Evolutionary conservation across 2,329 filamentous ascomycete species (phyloP).

Genomic region (Diaporthe vaccinii): DNA sequence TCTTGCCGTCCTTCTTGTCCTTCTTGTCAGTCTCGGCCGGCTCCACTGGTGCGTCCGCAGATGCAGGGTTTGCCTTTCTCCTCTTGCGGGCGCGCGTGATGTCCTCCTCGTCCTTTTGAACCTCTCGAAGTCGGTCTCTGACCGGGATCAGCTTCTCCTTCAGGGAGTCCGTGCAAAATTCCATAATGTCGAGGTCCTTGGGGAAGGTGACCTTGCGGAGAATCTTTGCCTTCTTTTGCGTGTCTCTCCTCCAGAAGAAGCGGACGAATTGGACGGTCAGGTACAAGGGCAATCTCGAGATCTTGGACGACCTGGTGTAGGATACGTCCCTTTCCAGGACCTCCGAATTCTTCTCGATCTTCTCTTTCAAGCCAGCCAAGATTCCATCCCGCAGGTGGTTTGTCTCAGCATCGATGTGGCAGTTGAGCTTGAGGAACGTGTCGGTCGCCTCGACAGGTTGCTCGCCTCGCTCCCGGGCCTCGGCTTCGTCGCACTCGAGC

Average conservation of each 20-base stretch:
- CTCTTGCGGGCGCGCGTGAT: conserved; percentile 92
- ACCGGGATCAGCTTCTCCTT: conserved; percentile 87
- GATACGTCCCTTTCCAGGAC: conserved; percentile 81
- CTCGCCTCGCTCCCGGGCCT: conserved; percentile 81
- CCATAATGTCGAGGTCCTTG: conserved; percentile 89
- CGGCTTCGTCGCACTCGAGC: conserved; percentile 86
- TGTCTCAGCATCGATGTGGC: conserved; percentile 88
- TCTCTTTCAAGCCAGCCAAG: conserved; percentile 83
- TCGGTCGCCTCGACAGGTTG: conserved; percentile 77
- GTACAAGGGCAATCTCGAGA: conserved; percentile 92
- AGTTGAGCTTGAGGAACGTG: conserved; percentile 91
- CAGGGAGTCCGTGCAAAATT: conserved; percentile 95
- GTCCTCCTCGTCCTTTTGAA: conserved; percentile 95
- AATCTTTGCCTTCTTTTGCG: conserved; percentile 99
- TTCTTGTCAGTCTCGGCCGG: conserved; percentile 62
- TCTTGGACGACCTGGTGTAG: conserved; percentile 93
- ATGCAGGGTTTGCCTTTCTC: conserved; percentile 75
- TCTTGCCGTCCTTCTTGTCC: conserved; percentile 56
- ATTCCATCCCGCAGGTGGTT: conserved; percentile 95
- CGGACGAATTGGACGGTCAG: conserved; percentile 97
- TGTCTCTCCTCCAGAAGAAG: conserved; percentile 97
- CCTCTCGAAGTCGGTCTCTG: conserved; percentile 95
- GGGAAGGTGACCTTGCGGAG: conserved; percentile 99
- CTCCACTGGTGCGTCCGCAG: conserved; percentile 31
- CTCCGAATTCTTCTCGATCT: conserved; percentile 90